Percentiles rank a stretch among this genome's conserved stretches.
These are phyloP conservation scores for Neostapfia colusana DNA, from an alignment of 176 grass and related monocot genomes.

Conservation along the genomic window DNA sequence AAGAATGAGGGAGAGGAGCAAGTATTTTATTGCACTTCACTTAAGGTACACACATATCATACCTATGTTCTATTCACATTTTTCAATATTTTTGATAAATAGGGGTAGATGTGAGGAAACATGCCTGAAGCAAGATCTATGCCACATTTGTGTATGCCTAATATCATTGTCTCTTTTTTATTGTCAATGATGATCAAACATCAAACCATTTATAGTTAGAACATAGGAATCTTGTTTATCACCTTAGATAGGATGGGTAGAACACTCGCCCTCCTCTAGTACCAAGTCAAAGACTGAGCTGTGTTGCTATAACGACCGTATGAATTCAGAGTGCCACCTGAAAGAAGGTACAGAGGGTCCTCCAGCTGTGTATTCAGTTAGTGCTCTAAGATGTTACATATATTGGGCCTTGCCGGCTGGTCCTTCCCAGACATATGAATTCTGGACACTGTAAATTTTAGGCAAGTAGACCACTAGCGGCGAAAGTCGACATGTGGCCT, in stretches of 20 bases:
- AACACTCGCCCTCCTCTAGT: not conserved
- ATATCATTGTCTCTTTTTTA: slow-evolving; percentile 6
- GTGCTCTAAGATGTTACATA: slow-evolving; percentile 9
- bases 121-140: slow-evolving; percentile 4
- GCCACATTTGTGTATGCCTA: not conserved
- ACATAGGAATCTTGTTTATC: not conserved
- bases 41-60: slow-evolving; percentile 57
- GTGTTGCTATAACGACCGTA: not conserved
- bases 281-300: not conserved
- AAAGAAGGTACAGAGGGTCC: not conserved
- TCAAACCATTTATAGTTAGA: slow-evolving; percentile 19
- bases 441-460: slow-evolving; percentile 1
- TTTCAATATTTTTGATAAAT: slow-evolving; percentile 14
- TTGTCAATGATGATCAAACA: not conserved
- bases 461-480: slow-evolving; percentile 6
- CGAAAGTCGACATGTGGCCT: not conserved
- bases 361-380: slow-evolving; percentile 15
- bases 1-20: slow-evolving; percentile 84
- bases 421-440: not conserved
- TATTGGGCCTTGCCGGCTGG: not conserved
- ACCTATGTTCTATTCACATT: not conserved
- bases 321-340: not conserved
- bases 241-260: not conserved
- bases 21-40: slow-evolving; percentile 92
- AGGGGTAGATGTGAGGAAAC: slow-evolving; percentile 1